phyloP scores from a whole-genome alignment of 2,329 filamentous ascomycete genomes.

The Alternaria hordeiaustralica region DNA sequence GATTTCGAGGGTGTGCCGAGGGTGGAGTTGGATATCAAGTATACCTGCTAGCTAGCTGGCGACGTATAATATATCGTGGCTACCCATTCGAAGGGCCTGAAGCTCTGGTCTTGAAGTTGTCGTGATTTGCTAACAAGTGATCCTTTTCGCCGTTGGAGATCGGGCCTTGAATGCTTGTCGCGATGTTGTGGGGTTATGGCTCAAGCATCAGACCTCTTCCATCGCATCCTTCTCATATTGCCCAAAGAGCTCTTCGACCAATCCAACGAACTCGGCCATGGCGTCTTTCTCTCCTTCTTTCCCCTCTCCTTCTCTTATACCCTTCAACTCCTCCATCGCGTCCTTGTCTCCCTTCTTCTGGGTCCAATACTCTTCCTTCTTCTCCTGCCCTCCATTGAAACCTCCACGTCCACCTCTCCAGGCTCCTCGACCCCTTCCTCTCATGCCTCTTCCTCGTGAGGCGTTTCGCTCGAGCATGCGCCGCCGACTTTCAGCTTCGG shows the following conservation, averaged over 20 bases:
- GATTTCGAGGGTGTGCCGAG: constrained; percentile 50
- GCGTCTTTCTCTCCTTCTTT: constrained; percentile 47
- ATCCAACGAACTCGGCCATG: constrained; percentile 49
- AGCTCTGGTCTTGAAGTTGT: not conserved
- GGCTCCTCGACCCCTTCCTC: constrained; percentile 23
- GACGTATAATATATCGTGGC: not conserved
- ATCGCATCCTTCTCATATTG: constrained; percentile 1
- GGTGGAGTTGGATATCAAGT: constrained; percentile 45
- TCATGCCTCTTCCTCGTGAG: constrained; percentile 20
- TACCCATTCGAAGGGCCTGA: fast-evolving
- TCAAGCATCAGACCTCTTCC: not conserved
- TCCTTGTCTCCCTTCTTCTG: constrained; percentile 40
- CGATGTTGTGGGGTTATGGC: not conserved
- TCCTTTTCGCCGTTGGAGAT: not conserved
- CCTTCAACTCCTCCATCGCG: constrained; percentile 37
- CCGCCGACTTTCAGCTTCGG: constrained; percentile 26
- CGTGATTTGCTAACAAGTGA: not conserved
- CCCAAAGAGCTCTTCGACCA: constrained; percentile 36
- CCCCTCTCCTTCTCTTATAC: constrained; percentile 32
- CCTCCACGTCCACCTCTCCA: constrained; percentile 22
- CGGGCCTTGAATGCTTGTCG: not conserved
- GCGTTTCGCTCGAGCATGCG: constrained; percentile 20
- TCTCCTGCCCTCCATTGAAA: constrained; percentile 9
- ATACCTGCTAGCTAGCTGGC: constrained; percentile 43
- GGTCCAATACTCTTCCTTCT: constrained; percentile 30